Evolutionary conservation across 192 early-diverging fungal species (phyloP).

Genomic region (Dissophora ornata): DNA sequence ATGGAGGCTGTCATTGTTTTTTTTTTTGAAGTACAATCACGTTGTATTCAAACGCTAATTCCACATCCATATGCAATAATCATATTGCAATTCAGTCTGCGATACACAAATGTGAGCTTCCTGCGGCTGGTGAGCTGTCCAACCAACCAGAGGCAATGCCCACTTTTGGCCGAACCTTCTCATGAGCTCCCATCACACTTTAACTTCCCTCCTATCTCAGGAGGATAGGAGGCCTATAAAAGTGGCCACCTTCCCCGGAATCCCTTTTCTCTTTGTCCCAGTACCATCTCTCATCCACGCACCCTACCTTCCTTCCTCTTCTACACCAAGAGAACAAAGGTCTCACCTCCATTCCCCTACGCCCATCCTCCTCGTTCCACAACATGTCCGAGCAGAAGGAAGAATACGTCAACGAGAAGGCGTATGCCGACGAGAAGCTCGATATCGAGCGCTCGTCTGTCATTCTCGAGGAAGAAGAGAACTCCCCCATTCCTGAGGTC

Average conservation of each 20-base stretch:
- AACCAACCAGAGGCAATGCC: slow-evolving; percentile 1
- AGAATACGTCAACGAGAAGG: slow-evolving; percentile 21
- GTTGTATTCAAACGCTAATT: no score
- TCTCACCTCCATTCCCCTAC: neutral
- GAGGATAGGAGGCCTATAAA: neutral
- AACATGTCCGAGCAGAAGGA: slow-evolving; percentile 24
- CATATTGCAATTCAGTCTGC: no score
- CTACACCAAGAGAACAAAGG: neutral
- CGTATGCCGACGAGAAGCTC: slow-evolving; percentile 27
- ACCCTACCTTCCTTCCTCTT: neutral
- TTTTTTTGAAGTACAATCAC: no score
- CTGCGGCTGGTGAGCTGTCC: no score
- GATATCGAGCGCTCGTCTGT: slow-evolving; percentile 21
- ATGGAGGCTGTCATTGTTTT: no score
- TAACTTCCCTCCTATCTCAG: no score
- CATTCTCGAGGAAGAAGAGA: slow-evolving; percentile 41
- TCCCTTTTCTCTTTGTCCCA: slow-evolving; percentile 15
- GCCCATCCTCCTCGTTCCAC: neutral
- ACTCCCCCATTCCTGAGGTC: slow-evolving; percentile 49
- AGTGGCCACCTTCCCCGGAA: neutral
- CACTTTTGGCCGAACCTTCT: neutral
- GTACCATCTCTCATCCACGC: slow-evolving; percentile 12
- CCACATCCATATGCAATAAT: no score
- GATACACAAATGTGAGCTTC: no score
- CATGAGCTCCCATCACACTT: no score